phyloP scores from a whole-genome alignment of 1,284 basidiomycete genomes.

The Cryptococcus sp. region DNA sequence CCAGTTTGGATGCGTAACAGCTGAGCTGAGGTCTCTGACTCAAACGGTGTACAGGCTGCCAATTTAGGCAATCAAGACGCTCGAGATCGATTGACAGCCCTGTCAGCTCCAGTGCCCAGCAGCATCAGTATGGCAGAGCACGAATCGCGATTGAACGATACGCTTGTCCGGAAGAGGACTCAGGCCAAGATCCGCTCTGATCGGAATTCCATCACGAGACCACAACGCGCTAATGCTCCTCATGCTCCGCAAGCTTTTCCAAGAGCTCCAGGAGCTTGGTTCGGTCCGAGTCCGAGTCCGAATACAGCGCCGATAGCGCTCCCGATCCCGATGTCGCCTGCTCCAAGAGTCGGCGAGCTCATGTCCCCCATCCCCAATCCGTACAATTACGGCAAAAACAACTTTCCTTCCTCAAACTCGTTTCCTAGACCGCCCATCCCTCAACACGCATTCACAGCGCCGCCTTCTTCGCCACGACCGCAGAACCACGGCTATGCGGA shows the following conservation, averaged over 20 bases:
- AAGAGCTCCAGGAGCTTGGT: not conserved
- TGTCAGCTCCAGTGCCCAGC: conserved; percentile 62
- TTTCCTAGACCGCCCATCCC: conserved; percentile 14
- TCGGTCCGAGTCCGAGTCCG: not conserved
- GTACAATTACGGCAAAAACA: conserved; percentile 1
- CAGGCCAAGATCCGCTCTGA: conserved; percentile 73
- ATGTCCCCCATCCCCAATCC: conserved; percentile 15
- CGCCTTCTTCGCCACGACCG: not conserved
- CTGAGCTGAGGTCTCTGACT: too few relatives aligned
- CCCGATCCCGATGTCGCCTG: conserved; percentile 5
- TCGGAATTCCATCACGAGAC: conserved; percentile 40
- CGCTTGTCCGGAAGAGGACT: conserved; percentile 78
- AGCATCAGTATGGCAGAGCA: conserved; percentile 76
- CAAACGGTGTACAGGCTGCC: conserved; percentile 60
- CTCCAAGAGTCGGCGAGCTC: conserved; percentile 15
- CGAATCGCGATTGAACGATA: conserved; percentile 72
- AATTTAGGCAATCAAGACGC: conserved; percentile 83
- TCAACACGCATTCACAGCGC: conserved; percentile 8
- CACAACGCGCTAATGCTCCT: not conserved
- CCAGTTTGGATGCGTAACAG: not conserved
- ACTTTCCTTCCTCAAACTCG: conserved; percentile 2
- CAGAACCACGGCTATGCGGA: conserved; percentile 1
- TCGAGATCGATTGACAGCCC: conserved; percentile 67
- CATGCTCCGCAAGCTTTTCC: not conserved
- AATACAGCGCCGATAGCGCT: conserved; percentile 1